These are phyloP conservation scores for Lentinus brumalis DNA, from an alignment of 768 basidiomycete species.

Conservation along the genomic window DNA sequence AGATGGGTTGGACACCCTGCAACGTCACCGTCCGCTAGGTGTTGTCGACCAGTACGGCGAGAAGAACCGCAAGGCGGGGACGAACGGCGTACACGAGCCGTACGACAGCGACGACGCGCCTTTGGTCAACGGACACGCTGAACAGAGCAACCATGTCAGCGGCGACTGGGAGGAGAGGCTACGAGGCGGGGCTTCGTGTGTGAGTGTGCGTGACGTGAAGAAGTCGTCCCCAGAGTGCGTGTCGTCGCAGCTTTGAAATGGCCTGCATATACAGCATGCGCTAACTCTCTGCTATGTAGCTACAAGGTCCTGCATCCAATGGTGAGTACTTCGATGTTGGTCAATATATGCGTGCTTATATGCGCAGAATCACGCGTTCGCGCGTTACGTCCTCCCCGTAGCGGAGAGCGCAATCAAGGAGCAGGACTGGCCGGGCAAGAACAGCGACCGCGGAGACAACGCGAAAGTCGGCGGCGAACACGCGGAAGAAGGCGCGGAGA, in stretches of 20 bases:
- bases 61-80: constrained; percentile 5
- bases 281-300: neutral
- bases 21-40: constrained; percentile 9
- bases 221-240: constrained; percentile 16
- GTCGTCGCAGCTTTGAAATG: neutral
- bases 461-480: neutral
- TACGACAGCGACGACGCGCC: neutral
- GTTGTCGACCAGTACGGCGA: constrained; percentile 3
- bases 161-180: constrained; percentile 6
- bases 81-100: constrained; percentile 1
- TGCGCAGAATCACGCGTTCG: constrained; percentile 23
- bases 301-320: constrained; percentile 9
- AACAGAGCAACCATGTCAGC: neutral
- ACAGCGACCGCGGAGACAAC: neutral
- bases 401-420: constrained; percentile 17
- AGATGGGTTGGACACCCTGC: neutral
- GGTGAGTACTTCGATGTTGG: neutral
- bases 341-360: no score
- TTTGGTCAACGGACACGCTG: neutral
- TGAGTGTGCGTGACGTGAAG: constrained; percentile 26
- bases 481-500: neutral
- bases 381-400: constrained; percentile 24
- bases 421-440: constrained; percentile 21
- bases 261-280: neutral
- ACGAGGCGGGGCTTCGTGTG: neutral